phyloP scores from a whole-genome alignment of 805 yeast species.

The Zygosaccharomyces rouxii region DNA sequence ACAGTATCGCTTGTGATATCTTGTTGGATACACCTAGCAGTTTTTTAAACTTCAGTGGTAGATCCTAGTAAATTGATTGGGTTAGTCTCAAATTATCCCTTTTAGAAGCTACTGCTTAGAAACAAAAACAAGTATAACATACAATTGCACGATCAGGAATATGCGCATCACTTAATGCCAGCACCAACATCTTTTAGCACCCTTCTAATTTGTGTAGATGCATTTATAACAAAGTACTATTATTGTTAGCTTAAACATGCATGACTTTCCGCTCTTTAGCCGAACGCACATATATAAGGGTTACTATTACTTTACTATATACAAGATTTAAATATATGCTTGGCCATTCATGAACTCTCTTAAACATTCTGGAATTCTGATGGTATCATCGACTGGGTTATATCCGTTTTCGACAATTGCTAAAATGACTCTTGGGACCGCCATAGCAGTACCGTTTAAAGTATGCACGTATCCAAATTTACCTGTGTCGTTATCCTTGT shows the following conservation, averaged over 20 bases:
- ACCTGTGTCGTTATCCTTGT: constrained; percentile 35
- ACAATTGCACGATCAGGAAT: constrained; percentile 82
- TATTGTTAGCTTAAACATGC: neutral
- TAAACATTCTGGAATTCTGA: constrained; percentile 64
- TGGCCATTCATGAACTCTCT: constrained; percentile 69
- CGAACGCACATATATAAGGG: neutral
- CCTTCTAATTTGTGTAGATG: too few relatives aligned
- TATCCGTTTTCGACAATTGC: constrained; percentile 88
- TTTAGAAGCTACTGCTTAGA: neutral
- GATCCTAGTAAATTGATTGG: constrained; percentile 33
- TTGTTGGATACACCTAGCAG: constrained; percentile 73
- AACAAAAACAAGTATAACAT: constrained; percentile 23
- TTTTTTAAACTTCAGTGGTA: constrained; percentile 57
- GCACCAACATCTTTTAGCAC: constrained; percentile 49
- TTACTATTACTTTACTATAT: neutral
- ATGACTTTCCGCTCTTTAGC: constrained; percentile 2
- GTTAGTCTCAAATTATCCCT: neutral
- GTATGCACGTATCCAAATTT: constrained; percentile 61
- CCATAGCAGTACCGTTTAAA: constrained; percentile 92
- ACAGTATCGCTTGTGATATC: constrained; percentile 75
- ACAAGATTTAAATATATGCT: constrained; percentile 24
- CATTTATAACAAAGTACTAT: neutral
- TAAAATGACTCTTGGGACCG: constrained; percentile 84
- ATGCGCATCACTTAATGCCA: constrained; percentile 86
- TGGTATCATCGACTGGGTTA: constrained; percentile 49